A percentile compares a stretch with the other conserved stretches of the same genome.
phyloP scores from a whole-genome alignment of 208 protist genomes.

The Vickermania ingenoplastis region DNA sequence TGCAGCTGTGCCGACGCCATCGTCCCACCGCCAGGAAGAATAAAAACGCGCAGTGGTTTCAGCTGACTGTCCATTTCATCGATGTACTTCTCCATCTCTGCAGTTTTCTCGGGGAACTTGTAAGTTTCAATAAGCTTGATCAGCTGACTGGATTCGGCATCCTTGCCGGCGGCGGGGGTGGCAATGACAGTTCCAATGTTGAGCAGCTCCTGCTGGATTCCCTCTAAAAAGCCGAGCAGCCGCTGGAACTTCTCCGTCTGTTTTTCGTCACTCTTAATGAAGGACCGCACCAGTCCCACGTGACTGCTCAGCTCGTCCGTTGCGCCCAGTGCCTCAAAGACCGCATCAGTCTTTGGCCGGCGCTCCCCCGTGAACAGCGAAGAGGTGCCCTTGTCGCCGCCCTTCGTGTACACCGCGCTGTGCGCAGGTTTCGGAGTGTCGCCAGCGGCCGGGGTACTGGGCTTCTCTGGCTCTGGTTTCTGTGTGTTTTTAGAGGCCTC shows the following conservation, averaged over 20 bases:
- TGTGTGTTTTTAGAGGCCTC: constrained; percentile 1
- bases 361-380: constrained; percentile 47
- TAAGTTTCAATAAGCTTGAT: constrained; percentile 12
- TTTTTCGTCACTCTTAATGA: constrained; percentile 12
- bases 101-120: constrained; percentile 14
- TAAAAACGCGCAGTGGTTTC: constrained; percentile 43
- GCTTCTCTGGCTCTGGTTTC: background rate
- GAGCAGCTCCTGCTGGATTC: constrained; percentile 49
- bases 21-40: constrained; percentile 48
- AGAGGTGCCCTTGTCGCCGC: constrained; percentile 53
- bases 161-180: constrained; percentile 29
- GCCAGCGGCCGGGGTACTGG: background rate
- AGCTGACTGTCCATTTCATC: constrained; percentile 49
- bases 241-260: constrained; percentile 10
- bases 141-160: constrained; percentile 9
- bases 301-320: constrained; percentile 55
- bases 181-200: constrained; percentile 58
- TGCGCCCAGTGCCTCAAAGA: constrained; percentile 58
- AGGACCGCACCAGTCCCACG: constrained; percentile 24
- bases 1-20: constrained; percentile 39
- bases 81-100: constrained; percentile 42
- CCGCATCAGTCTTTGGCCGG: constrained; percentile 32
- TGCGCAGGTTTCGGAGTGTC: too few species aligned
- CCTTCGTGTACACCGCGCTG: constrained; percentile 46
- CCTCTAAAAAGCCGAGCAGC: constrained; percentile 21